These are phyloP conservation scores for Cicer chorassanicum DNA, from an alignment of 306 rosid genomes.

Conservation along the genomic window DNA sequence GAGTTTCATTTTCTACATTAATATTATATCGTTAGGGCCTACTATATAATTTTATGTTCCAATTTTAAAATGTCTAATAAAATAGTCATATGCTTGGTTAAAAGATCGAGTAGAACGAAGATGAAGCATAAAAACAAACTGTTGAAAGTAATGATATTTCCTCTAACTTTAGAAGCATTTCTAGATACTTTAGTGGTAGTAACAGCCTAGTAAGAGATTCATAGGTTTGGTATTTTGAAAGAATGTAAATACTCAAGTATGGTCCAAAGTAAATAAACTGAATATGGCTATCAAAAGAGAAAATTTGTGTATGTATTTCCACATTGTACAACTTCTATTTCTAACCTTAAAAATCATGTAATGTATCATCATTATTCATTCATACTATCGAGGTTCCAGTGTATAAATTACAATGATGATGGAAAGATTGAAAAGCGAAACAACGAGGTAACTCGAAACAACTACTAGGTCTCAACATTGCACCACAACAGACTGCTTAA, in stretches of 20 bases:
- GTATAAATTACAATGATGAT: not conserved
- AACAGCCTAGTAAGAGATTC: not conserved
- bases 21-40: no score
- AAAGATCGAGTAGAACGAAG: not conserved
- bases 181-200: not conserved
- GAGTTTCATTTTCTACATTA: no score
- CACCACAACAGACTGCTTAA: not conserved
- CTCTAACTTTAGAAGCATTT: not conserved
- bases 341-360: not conserved
- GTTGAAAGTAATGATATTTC: not conserved
- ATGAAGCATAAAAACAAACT: not conserved
- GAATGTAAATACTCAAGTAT: not conserved
- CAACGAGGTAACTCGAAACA: not conserved
- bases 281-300: slow-evolving; percentile 21
- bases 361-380: slow-evolving; percentile 14
- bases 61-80: not conserved
- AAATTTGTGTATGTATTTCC: not conserved
- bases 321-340: slow-evolving; percentile 1
- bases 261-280: slow-evolving; percentile 4
- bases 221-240: not conserved
- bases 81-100: not conserved
- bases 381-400: not conserved
- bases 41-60: not conserved
- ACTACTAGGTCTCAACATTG: slow-evolving; percentile 19
- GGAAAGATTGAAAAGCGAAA: not conserved